phyloP scores from a whole-genome alignment of 139 green algal genomes.

The Nannochloris sp. region DNA sequence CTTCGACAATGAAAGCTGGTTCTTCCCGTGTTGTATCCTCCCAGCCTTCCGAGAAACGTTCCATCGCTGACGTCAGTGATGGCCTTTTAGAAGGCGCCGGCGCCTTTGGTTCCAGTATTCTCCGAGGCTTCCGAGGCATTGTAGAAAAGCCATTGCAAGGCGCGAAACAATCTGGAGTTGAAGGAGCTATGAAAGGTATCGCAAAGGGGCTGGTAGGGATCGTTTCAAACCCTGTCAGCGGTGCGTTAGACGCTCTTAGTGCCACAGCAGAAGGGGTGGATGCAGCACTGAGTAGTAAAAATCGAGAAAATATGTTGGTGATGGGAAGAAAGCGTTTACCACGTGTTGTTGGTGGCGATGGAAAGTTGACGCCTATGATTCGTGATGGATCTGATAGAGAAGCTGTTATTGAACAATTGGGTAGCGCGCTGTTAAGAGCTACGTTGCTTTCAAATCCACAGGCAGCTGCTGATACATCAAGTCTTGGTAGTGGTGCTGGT shows the following conservation, averaged over 20 bases:
- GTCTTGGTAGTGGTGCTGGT: neutral
- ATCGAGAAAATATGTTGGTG: conserved; percentile 29
- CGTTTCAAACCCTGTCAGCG: conserved; percentile 65
- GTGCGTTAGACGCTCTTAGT: conserved; percentile 54
- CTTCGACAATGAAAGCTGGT: no score
- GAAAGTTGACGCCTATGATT: conserved; percentile 54
- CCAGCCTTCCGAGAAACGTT: conserved; percentile 23
- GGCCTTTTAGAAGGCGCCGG: conserved; percentile 68
- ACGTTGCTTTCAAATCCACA: conserved; percentile 8
- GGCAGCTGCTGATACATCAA: neutral
- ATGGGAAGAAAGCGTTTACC: conserved; percentile 42
- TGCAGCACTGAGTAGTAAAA: conserved; percentile 35
- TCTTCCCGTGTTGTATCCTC: no score
- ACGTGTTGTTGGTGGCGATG: conserved; percentile 64
- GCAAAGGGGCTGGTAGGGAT: conserved; percentile 71
- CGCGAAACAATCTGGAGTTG: conserved; percentile 53
- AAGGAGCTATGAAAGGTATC: conserved; percentile 46
- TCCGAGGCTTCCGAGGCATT: conserved; percentile 68
- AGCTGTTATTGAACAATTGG: conserved; percentile 40
- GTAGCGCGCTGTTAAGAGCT: conserved; percentile 54
- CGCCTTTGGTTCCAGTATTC: conserved; percentile 58
- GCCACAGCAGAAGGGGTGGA: conserved; percentile 60
- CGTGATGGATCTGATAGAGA: conserved; percentile 1
- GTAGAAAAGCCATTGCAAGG: conserved; percentile 79
- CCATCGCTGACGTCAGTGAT: conserved; percentile 44